A percentile compares a stretch with the other conserved stretches of the same genome.
Conservation (phyloP, 2,329 filamentous ascomycete genomes). For the Juglanconis sp. region DNA sequence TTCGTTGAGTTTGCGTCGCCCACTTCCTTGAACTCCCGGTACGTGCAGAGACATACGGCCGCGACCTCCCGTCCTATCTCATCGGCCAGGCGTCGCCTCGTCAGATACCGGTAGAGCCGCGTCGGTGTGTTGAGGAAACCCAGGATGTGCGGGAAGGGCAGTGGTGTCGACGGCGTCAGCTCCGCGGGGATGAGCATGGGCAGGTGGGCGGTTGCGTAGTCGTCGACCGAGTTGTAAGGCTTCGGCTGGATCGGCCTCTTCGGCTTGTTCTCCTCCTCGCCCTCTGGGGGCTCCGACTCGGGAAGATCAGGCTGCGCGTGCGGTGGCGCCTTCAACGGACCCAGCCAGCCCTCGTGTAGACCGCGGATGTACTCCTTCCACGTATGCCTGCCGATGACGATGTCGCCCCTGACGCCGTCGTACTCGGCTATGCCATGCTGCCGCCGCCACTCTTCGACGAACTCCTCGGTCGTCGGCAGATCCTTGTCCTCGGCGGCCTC, state of each 20-base stretch:
- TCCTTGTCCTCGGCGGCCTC: conserved; percentile 40
- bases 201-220: conserved; percentile 66
- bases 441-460: conserved; percentile 61
- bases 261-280: conserved; percentile 46
- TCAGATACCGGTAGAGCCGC: conserved; percentile 84
- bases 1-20: conserved; percentile 26
- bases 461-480: conserved; percentile 53
- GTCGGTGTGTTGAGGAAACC: conserved; percentile 89
- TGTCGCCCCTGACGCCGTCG: conserved; percentile 73
- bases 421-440: conserved; percentile 68
- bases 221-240: conserved; percentile 69
- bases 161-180: conserved; percentile 68
- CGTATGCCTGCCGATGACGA: conserved; percentile 84
- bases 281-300: conserved; percentile 22
- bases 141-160: conserved; percentile 84
- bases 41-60: conserved; percentile 68
- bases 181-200: conserved; percentile 65
- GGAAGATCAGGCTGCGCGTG: conserved; percentile 27
- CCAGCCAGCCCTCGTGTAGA: conserved; percentile 93
- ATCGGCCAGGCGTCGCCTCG: conserved; percentile 79
- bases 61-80: conserved; percentile 84
- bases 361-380: conserved; percentile 98
- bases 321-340: conserved; percentile 67
- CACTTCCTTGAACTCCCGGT: conserved; percentile 46
- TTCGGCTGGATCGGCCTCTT: conserved; percentile 60